Percentiles rank a stretch among this genome's conserved stretches.
phyloP scores from a whole-genome alignment of 768 basidiomycete genomes.

The Kwoniella europaea region DNA sequence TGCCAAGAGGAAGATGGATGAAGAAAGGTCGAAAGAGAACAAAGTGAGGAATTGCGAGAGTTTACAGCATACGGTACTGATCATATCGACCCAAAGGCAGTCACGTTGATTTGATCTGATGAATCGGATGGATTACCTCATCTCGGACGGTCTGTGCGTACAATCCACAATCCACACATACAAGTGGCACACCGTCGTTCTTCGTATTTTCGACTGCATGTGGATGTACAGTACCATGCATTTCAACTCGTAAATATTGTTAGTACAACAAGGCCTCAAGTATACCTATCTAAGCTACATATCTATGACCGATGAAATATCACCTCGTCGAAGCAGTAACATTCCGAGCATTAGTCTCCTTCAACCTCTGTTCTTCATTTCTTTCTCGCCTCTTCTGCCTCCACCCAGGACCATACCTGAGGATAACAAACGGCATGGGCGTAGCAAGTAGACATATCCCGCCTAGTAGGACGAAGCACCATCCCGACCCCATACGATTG shows the following conservation, averaged over 20 bases:
- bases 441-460: constrained; percentile 41
- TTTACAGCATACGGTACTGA: too few species aligned
- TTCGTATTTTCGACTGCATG: too few species aligned
- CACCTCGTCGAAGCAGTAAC: not conserved
- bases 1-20: not conserved
- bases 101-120: constrained; percentile 4
- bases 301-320: not conserved
- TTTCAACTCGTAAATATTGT: too few species aligned
- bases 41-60: not conserved
- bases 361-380: not conserved
- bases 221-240: too few species aligned
- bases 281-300: too few species aligned
- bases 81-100: not conserved
- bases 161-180: not conserved
- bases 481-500: constrained; percentile 44
- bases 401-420: constrained; percentile 26
- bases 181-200: not conserved
- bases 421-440: constrained; percentile 39
- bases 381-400: constrained; percentile 21
- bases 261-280: too few species aligned
- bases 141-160: constrained; percentile 2
- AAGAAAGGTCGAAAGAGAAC: not conserved
- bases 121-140: not conserved
- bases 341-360: not conserved
- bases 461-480: constrained; percentile 52